Evolutionary conservation across 2,329 filamentous ascomycete species (phyloP), one percentile per base, ranked within the genome.

Genomic region (Beauveria medogensis): DNA sequence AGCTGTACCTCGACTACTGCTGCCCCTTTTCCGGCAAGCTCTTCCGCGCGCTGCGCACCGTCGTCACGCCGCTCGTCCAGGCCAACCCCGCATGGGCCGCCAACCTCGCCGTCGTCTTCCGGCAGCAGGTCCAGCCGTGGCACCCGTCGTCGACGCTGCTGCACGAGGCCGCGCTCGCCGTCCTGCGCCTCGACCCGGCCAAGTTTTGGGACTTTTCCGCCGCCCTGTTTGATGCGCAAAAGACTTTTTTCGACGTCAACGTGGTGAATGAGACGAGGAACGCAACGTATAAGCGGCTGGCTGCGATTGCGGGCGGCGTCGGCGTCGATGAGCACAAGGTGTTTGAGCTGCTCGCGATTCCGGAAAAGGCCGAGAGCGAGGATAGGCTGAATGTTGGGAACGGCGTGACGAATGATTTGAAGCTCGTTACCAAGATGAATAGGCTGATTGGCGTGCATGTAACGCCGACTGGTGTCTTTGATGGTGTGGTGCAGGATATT

Each of bases 61-160:
- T 79, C 34, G 83, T 96, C 62, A 78, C 84, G 63, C 87, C 90
- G 1, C 72, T 83, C 53, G 80, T 96, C 67, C 78, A 81, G 63
- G 68, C 79, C 55, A 85, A 86, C 68, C 86, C 89, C 65, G 67
- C 76, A 26, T 80, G 78, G 72, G 72, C 78, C 16, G 66, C 78
- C 63, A 81, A 80, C 63, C 77, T 96, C 3, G 82, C 89, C 67
- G 80, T 96, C 67, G 83, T 97, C 69, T 90, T 97, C 80, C 88
- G 92, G 55, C 92, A 93, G 72, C 92, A 96, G 72, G 85, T 97
- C 69, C 92, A 96, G 77, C 91, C 92, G 16, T 96, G 93, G 93
- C 92, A 97, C 76, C 93, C 93, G 2, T 91, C 89, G 22, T 92
- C 86, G 46, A 92, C 89, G 7, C 81, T 92, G 12, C 80, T 84